phyloP scores from a whole-genome alignment of 2,329 filamentous ascomycete genomes.

The Thielaviopsis ethacetica region DNA sequence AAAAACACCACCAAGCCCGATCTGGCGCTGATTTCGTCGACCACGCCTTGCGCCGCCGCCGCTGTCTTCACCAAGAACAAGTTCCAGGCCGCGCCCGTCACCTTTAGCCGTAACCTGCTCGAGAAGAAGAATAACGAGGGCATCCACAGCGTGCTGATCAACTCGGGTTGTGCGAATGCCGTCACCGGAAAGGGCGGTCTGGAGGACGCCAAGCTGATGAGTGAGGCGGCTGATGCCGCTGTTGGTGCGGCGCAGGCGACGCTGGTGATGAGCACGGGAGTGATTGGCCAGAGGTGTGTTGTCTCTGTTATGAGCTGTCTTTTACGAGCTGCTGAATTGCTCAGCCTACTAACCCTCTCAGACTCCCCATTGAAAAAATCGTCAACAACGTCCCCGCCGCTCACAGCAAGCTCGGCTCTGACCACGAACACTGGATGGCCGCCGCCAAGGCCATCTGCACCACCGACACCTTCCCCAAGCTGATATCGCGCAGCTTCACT shows the following conservation, averaged over 20 bases:
- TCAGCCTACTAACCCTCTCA: slow-evolving; percentile 18
- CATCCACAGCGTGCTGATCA: slow-evolving; percentile 71
- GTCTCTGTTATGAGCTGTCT: slow-evolving; percentile 6
- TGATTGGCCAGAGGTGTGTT: slow-evolving; percentile 68
- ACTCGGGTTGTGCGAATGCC: slow-evolving; percentile 93
- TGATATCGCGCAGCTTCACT: slow-evolving; percentile 68
- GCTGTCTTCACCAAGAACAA: slow-evolving; percentile 97
- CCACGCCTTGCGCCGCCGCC: slow-evolving; percentile 68
- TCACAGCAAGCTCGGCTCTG: slow-evolving; percentile 50
- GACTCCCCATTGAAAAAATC: slow-evolving; percentile 83
- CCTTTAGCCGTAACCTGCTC: slow-evolving; percentile 61
- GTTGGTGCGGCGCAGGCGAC: slow-evolving; percentile 39
- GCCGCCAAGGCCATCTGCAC: slow-evolving; percentile 90
- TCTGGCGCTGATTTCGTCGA: slow-evolving; percentile 74
- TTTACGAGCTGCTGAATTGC: no score
- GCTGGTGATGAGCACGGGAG: slow-evolving; percentile 97
- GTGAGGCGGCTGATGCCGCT: slow-evolving; percentile 52
- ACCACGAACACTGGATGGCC: slow-evolving; percentile 73
- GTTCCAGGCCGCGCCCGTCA: slow-evolving; percentile 92
- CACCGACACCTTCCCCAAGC: slow-evolving; percentile 95
- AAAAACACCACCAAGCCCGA: slow-evolving; percentile 85
- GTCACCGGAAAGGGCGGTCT: slow-evolving; percentile 83
- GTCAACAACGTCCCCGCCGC: slow-evolving; percentile 64
- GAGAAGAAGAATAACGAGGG: slow-evolving; percentile 48
- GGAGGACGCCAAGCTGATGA: slow-evolving; percentile 80